Evolutionary conservation across 331 rosid genomes (phyloP).

Genomic region (Arachis monticola): DNA sequence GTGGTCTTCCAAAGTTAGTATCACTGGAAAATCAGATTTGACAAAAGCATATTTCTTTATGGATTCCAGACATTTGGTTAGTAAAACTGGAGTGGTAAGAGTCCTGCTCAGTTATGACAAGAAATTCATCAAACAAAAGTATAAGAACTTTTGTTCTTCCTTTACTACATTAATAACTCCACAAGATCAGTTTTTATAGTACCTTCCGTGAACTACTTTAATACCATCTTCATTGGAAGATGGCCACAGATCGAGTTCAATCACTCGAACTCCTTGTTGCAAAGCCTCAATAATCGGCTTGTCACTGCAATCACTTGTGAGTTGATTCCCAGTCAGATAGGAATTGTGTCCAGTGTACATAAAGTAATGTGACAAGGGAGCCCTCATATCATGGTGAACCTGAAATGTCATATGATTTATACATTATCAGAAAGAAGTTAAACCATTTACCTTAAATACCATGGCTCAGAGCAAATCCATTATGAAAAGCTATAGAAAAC

Average conservation of each 20-base stretch:
- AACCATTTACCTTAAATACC: neutral
- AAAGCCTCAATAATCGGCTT: conserved; percentile 77
- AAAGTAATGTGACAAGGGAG: conserved; percentile 86
- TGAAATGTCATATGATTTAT: conserved; percentile 38
- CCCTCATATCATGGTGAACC: conserved; percentile 88
- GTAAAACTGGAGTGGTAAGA: conserved; percentile 71
- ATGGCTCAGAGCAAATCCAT: neutral
- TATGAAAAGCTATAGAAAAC: neutral
- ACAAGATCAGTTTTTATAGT: conserved; percentile 7
- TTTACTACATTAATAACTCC: conserved; percentile 29
- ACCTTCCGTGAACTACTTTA: conserved; percentile 86
- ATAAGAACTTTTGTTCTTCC: neutral
- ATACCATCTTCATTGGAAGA: conserved; percentile 65
- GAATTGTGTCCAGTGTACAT: conserved; percentile 94
- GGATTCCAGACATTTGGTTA: conserved; percentile 67
- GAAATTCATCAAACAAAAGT: neutral
- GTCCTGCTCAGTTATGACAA: conserved; percentile 60
- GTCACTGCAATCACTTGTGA: conserved; percentile 79
- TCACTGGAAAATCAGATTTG: conserved; percentile 75
- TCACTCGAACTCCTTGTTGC: conserved; percentile 67
- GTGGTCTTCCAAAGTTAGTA: conserved; percentile 83
- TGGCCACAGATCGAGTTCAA: conserved; percentile 92
- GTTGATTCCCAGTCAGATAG: conserved; percentile 86
- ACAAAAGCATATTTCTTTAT: conserved; percentile 71
- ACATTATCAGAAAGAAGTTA: neutral